phyloP scores from a whole-genome alignment of 352 stramenopile species.

The Pelagophyceae sp. region DNA sequence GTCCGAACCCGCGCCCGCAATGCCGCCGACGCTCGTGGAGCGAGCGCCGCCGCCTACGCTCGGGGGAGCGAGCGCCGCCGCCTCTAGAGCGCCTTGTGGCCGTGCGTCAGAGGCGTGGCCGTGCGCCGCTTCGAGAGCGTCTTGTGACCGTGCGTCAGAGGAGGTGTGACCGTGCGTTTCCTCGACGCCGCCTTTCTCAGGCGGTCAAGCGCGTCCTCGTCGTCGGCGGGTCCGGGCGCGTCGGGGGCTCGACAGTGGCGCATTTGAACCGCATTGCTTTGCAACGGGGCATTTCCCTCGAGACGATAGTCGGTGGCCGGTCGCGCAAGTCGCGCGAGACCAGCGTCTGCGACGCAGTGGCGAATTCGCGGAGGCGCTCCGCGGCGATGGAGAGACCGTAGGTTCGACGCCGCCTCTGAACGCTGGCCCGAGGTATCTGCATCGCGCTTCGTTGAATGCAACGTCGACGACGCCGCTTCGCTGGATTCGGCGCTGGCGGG shows the following conservation, averaged over 20 bases:
- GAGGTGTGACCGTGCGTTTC: too few relatives aligned
- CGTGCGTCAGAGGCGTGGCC: too few relatives aligned
- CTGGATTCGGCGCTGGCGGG: conserved; percentile 18
- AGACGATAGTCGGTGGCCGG: background rate
- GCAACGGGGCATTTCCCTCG: background rate
- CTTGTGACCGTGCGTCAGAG: too few relatives aligned
- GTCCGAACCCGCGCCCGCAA: too few relatives aligned
- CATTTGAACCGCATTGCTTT: conserved; percentile 29
- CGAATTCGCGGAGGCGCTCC: too few relatives aligned
- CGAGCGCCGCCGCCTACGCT: too few relatives aligned
- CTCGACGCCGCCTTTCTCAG: background rate
- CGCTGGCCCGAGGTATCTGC: background rate
- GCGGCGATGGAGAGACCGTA: too few relatives aligned
- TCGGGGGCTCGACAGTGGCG: conserved; percentile 35
- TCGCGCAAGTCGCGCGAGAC: background rate
- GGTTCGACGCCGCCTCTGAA: background rate
- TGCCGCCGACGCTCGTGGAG: too few relatives aligned
- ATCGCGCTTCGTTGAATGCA: conserved; percentile 32
- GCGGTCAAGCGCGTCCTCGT: conserved; percentile 30
- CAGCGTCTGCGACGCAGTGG: too few relatives aligned
- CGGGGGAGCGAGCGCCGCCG: too few relatives aligned
- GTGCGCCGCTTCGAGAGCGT: too few relatives aligned
- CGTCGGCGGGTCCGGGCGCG: conserved; percentile 35
- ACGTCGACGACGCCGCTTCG: conserved; percentile 32
- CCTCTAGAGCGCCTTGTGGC: too few relatives aligned